Evolutionary conservation across 495 filamentous ascomycete genomes (phyloP).

Genomic region (Sabuloglossum arenarium): DNA sequence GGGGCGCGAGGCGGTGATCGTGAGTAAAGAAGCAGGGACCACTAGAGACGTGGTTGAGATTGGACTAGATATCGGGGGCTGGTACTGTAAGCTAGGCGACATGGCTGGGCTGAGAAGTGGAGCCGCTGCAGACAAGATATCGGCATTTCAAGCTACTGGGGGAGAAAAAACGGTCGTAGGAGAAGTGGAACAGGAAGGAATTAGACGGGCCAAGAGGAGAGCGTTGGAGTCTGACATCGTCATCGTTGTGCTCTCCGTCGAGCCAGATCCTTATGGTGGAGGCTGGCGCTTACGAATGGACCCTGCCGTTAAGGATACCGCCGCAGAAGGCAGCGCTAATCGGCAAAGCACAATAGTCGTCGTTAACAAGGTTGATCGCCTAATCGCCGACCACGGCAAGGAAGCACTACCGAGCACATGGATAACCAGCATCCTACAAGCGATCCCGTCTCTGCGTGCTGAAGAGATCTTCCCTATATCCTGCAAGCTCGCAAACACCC

Average conservation of each 20-base stretch:
- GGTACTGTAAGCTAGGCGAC: conserved; percentile 72
- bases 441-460: conserved; percentile 14
- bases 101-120: conserved; percentile 53
- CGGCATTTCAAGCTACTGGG: not conserved
- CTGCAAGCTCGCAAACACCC: conserved; percentile 26
- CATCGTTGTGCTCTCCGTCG: conserved; percentile 55
- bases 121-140: conserved; percentile 7
- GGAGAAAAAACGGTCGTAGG: conserved; percentile 6
- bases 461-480: conserved; percentile 43
- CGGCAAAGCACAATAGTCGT: conserved; percentile 46
- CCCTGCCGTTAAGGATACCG: conserved; percentile 34
- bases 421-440: conserved; percentile 8
- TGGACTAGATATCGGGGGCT: conserved; percentile 75
- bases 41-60: conserved; percentile 90
- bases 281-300: conserved; percentile 23
- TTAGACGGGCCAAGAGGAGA: conserved; percentile 61
- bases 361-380: conserved; percentile 64
- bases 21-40: conserved; percentile 77
- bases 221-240: conserved; percentile 73
- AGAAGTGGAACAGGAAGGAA: conserved; percentile 72
- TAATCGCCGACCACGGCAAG: conserved; percentile 15
- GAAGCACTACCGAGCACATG: conserved; percentile 7
- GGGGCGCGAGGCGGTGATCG: conserved; percentile 87
- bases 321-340: conserved; percentile 28
- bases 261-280: conserved; percentile 15